Evolutionary conservation across 768 basidiomycete genomes (phyloP).

Genomic region (Lactifluus echinatus): DNA sequence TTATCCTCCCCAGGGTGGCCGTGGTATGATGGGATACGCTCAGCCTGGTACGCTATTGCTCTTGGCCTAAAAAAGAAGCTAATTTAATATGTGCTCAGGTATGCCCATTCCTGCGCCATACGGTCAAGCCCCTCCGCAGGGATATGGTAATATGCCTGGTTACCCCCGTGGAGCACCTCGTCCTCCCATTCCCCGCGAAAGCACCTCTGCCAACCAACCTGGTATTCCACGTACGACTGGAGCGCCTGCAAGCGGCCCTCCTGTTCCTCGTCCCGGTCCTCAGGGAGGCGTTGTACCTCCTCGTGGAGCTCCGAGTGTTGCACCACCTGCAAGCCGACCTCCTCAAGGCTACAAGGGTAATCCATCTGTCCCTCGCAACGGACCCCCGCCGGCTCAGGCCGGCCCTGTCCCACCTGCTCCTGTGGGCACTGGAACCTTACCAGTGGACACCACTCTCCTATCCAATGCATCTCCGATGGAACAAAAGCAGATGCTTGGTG

Average conservation of each 20-base stretch:
- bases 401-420: slow-evolving; percentile 36
- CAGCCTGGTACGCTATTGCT: slow-evolving; percentile 59
- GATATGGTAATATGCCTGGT: slow-evolving; percentile 59
- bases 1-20: slow-evolving; percentile 72
- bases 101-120: slow-evolving; percentile 73
- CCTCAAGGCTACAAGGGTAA: slow-evolving; percentile 29
- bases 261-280: slow-evolving; percentile 56
- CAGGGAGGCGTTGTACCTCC: slow-evolving; percentile 39
- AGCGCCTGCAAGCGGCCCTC: slow-evolving; percentile 35
- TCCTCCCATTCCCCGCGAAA: slow-evolving; percentile 56
- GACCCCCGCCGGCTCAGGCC: slow-evolving; percentile 28
- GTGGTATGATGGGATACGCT: slow-evolving; percentile 70
- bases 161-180: slow-evolving; percentile 59
- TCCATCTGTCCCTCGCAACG: slow-evolving; percentile 28
- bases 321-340: slow-evolving; percentile 34
- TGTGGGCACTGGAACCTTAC: slow-evolving; percentile 38
- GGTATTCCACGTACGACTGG: slow-evolving; percentile 58
- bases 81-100: slow-evolving; percentile 58
- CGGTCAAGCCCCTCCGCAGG: slow-evolving; percentile 62
- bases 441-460: slow-evolving; percentile 54
- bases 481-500: slow-evolving; percentile 99
- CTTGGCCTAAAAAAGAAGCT: not conserved
- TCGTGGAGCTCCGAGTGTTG: slow-evolving; percentile 36
- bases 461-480: slow-evolving; percentile 59
- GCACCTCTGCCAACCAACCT: slow-evolving; percentile 43